Base-by-base conservation (phyloP, 495 filamentous ascomycete genomes). In the Penicillium argentinense region DNA sequence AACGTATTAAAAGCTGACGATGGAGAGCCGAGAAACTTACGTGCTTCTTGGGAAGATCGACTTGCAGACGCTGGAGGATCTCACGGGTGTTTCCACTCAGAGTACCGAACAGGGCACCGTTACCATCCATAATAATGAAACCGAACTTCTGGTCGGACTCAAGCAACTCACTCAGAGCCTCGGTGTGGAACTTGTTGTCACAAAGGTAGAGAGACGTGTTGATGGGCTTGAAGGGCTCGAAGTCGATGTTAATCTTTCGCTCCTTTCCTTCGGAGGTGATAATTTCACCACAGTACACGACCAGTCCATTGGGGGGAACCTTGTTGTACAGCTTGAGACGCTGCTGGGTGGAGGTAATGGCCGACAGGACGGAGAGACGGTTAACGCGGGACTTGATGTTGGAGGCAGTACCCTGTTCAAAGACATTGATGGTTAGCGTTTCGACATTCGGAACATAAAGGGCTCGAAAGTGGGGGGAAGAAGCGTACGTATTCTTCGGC, bases 351-450 rank as follows among this genome's bases (percentile, higher is more conserved):
- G 95, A 97, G 9, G 93, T 98, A 68, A 98, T 98, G 61, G 93
- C 93, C 7, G 91, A 96, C 30, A 98, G 77, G 28, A 98, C 93
- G 17, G 93, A 98, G 53, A 96, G 88, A 61, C 93, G 87, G 67
- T 98, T 98, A 72, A 98, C 93, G 60, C 93, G 91, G 27, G 93
- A 98, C 71, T 98, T 98, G 73, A 98, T 98, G 69, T 98, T 98
- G 51, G 91, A 96, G 14, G 93, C 95, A 43, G 93, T 98, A 60
- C 93, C 93, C 88, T 91, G 28, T 29, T 50, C 40, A 32, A 8
- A 32, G 9, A 9, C 16, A 38, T 38, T 28, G 6, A 22, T 13
- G 26, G 23, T 39, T 23, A 32, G 33, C 18, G 12, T 9, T n/a
- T n/a, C n/a, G n/a, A 39, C 14, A 23, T 11, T 5, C 21, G 28